Conservation (phyloP, 2,329 filamentous ascomycete genomes). For the Alternaria sp. region DNA sequence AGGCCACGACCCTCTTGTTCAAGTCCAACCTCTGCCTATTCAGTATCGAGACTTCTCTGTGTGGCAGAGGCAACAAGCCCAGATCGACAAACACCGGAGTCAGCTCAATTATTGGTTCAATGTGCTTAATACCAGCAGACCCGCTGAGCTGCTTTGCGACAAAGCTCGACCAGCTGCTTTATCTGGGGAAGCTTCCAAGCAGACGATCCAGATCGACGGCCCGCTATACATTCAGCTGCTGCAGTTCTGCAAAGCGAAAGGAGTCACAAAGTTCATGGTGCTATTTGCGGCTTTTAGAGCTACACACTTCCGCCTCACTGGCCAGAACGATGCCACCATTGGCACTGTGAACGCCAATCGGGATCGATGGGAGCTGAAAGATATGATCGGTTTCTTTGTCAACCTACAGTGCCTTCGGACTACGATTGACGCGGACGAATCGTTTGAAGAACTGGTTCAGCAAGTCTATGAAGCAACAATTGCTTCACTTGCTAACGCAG, state of each 20-base stretch:
- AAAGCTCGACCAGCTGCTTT: neutral
- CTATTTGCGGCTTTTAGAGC: conserved; percentile 16
- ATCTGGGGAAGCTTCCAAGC: neutral
- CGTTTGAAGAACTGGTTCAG: conserved; percentile 12
- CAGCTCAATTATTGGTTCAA: conserved; percentile 3
- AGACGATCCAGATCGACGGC: neutral
- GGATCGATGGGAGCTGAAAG: conserved; percentile 13
- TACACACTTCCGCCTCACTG: conserved; percentile 16
- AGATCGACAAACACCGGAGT: neutral
- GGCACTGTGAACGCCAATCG: conserved; percentile 15
- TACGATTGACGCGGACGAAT: neutral
- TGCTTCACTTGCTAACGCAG: neutral
- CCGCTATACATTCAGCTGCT: conserved; percentile 7
- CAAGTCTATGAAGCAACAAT: neutral
- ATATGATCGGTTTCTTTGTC: conserved; percentile 24
- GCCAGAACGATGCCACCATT: conserved; percentile 14
- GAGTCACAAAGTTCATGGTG: conserved; percentile 6
- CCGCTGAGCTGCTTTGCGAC: conserved; percentile 10
- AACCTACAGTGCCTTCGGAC: conserved; percentile 21
- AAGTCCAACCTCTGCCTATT: neutral
- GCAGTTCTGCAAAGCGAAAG: neutral
- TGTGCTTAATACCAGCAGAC: neutral
- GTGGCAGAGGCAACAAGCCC: neutral
- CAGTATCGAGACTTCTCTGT: conserved; percentile 9
- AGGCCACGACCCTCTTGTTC: neutral